A percentile compares a stretch with the other conserved stretches of the same genome.
These are phyloP conservation scores for Sparassis latifolia DNA, from an alignment of 1,284 basidiomycete species.

Conservation along the genomic window DNA sequence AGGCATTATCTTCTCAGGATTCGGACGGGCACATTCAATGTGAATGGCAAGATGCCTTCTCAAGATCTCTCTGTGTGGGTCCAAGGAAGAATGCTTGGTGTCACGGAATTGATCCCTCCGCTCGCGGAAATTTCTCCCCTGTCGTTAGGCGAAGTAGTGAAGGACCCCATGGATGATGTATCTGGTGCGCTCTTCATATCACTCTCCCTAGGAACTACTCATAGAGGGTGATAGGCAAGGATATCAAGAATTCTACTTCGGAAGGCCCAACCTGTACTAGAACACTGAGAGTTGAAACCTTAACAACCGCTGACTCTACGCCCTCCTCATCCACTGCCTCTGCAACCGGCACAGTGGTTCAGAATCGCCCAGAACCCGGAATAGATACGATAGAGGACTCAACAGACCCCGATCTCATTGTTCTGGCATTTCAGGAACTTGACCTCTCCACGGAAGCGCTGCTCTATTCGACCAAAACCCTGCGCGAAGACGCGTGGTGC, in stretches of 20 bases:
- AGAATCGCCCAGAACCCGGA: too few species aligned
- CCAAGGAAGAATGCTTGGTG: constrained; percentile 14
- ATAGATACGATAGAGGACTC: constrained; percentile 17
- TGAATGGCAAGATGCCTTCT: constrained; percentile 66
- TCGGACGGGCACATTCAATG: constrained; percentile 73
- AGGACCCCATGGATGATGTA: constrained; percentile 6
- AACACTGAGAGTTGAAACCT: too few species aligned
- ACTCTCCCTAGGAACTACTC: neutral
- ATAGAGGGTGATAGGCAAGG: too few species aligned
- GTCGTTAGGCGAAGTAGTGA: constrained; percentile 13
- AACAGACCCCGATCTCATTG: constrained; percentile 55
- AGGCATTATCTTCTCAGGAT: constrained; percentile 31
- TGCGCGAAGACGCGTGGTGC: constrained; percentile 65
- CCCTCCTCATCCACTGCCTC: too few species aligned
- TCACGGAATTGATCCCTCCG: constrained; percentile 27
- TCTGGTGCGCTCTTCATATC: neutral
- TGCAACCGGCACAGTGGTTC: too few species aligned
- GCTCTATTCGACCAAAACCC: constrained; percentile 53
- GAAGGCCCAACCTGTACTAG: too few species aligned
- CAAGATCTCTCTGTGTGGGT: constrained; percentile 58
- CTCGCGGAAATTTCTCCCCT: constrained; percentile 34
- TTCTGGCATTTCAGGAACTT: constrained; percentile 71
- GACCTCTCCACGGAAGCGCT: constrained; percentile 71
- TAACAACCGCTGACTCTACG: too few species aligned
- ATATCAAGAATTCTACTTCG: too few species aligned